Percentiles rank a stretch among this genome's conserved stretches.
These are phyloP conservation scores for Nasturtium officinale DNA, from an alignment of 345 rosid species.

Conservation along the genomic window DNA sequence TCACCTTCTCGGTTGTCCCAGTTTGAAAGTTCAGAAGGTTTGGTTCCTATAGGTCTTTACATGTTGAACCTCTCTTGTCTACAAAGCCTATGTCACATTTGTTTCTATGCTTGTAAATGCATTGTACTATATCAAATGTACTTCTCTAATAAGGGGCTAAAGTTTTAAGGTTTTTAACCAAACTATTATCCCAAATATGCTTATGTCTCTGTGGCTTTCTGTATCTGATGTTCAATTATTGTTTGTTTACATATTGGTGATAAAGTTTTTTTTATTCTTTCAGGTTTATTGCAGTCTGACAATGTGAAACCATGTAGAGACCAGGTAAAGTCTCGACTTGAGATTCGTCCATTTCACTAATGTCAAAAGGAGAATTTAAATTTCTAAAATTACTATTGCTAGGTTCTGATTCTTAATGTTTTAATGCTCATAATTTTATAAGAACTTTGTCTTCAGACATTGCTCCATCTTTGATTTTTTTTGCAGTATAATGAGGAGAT, in stretches of 20 bases:
- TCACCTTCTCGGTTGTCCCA: slow-evolving; percentile 52
- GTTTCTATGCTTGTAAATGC: neutral
- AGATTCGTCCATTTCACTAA: slow-evolving; percentile 46
- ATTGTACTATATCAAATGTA: neutral
- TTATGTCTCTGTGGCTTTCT: slow-evolving; percentile 2
- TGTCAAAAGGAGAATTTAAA: neutral
- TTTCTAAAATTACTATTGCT: neutral
- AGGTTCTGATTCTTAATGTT: neutral
- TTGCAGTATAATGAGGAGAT: slow-evolving; percentile 51
- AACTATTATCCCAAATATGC: neutral
- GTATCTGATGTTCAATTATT: neutral
- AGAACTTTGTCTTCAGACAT: neutral
- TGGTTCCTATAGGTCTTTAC: slow-evolving; percentile 1
- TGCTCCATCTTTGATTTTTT: slow-evolving; percentile 32
- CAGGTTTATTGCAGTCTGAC: slow-evolving; percentile 47
- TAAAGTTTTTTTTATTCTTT: neutral
- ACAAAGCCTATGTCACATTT: neutral
- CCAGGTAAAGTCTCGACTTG: slow-evolving; percentile 50
- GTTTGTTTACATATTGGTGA: neutral
- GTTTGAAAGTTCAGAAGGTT: slow-evolving; percentile 66
- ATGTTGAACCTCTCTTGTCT: slow-evolving; percentile 14
- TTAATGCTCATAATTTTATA: too few relatives aligned
- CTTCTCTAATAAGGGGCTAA: neutral
- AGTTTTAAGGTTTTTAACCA: neutral
- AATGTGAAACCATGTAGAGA: slow-evolving; percentile 49